Conservation (phyloP, 441 rosid species). For the Daphne laureola region DNA sequence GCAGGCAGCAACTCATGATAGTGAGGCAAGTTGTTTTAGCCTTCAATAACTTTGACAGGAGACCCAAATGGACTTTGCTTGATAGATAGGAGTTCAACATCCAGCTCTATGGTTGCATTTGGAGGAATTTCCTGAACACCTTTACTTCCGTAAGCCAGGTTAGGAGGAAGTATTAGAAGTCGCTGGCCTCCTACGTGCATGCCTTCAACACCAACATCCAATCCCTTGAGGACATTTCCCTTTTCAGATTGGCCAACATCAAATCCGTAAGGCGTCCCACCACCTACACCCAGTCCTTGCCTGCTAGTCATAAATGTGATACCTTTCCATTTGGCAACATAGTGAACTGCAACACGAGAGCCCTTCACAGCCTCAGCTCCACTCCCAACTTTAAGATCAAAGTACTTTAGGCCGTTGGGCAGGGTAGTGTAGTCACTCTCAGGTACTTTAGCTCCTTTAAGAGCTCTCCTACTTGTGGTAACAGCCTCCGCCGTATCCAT, state of each 20-base stretch:
- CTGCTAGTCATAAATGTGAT: slow-evolving; percentile 94
- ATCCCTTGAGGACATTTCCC: slow-evolving; percentile 81
- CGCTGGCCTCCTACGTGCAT: slow-evolving; percentile 94
- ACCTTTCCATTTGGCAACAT: slow-evolving; percentile 93
- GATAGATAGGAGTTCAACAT: slow-evolving; percentile 83
- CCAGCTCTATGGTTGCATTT: slow-evolving; percentile 75
- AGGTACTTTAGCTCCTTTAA: slow-evolving; percentile 72
- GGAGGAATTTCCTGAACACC: slow-evolving; percentile 78
- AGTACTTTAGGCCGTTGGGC: slow-evolving; percentile 85
- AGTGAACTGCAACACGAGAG: slow-evolving; percentile 97
- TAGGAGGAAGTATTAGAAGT: slow-evolving; percentile 73
- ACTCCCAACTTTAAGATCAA: slow-evolving; percentile 78
- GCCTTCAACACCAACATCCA: slow-evolving; percentile 83
- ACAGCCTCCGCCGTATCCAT: slow-evolving; percentile 76
- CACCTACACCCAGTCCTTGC: slow-evolving; percentile 88
- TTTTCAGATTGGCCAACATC: slow-evolving; percentile 92
- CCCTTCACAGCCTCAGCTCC: slow-evolving; percentile 78
- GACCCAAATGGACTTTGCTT: slow-evolving; percentile 78
- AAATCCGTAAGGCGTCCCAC: slow-evolving; percentile 96
- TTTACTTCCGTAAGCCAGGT: slow-evolving; percentile 75
- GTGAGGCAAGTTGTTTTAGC: too few relatives aligned
- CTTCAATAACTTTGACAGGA: too few relatives aligned
- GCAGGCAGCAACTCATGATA: too few relatives aligned
- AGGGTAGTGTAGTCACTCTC: slow-evolving; percentile 71
- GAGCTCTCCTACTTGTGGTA: slow-evolving; percentile 95